Evolutionary conservation across 108 stramenopile species (phyloP), one percentile per base, ranked within the genome.

Genomic region (Halocafeteria seosinensis): DNA sequence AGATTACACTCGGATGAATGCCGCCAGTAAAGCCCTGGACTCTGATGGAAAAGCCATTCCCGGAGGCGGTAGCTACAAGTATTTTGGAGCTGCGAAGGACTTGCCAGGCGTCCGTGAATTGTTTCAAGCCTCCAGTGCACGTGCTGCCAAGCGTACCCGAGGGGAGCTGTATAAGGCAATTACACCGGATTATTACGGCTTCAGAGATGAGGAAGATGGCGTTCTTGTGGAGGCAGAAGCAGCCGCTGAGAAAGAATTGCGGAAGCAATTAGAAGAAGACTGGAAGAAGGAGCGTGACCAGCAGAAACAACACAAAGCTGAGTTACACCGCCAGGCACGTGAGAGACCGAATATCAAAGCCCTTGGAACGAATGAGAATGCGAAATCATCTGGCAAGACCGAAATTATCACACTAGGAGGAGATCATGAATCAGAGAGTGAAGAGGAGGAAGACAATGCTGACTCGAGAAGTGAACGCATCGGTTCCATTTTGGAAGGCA

Each of bases 71-170:
- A 87, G 86, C 26, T 95, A 95, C 71, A 75, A 80, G 38, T 95
- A 95, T 61, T 95, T 88, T 75, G 94, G 94, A 50, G 88, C 88
- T 5, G 89, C 91, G 29, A 88, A 87, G 69, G 86, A 88, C 36
- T 68, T 95, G 37, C 94, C 94, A 17, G 90, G 90, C 5, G 89
- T 95, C 31, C 78, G 84, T 28, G 94, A 95, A 69, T 60, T 92
- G 26, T 85, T 95, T 66, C 80, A 70, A 37, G 61, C 76, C 55
- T 80, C 81, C 35, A 35, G 11, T 12, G 11, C 17, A 5, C 6
- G n/a, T 13, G 11, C 11, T 2, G 2, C 5, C 12, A 59, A 81
- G 50, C 71, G 78, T n/a, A 81, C 69, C 55, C 77, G 86, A n/a
- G 84, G 79, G 0, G 87, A 90, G 66, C 67, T 87, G 28, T 80